Percentiles rank a stretch among this genome's conserved stretches.
Conservation (phyloP, 2,329 filamentous ascomycete genomes). For the Diaporthe caulivora region DNA sequence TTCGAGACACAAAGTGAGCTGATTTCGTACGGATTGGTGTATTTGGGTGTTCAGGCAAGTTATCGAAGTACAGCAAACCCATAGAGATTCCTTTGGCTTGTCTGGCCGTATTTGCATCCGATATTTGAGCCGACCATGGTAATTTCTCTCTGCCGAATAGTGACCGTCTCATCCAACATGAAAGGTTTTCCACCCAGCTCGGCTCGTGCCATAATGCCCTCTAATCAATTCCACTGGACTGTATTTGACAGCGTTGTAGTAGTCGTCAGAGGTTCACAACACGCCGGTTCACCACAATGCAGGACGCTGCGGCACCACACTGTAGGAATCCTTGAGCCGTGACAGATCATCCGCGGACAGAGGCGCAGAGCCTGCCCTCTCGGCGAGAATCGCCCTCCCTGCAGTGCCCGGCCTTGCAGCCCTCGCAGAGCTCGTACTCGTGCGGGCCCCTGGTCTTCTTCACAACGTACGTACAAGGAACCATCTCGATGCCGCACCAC, state of each 20-base stretch:
- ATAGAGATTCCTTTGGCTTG: background rate
- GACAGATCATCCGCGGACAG: no score
- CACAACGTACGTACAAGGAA: slow-evolving; percentile 14
- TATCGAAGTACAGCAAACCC: no score
- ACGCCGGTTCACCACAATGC: no score
- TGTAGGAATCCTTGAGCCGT: no score
- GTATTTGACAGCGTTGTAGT: background rate
- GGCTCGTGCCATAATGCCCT: fast-evolving
- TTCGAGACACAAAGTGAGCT: background rate
- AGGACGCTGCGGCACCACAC: no score
- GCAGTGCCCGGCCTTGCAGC: slow-evolving; percentile 30
- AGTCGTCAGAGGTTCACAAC: background rate
- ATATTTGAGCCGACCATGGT: no score
- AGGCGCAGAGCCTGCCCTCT: no score
- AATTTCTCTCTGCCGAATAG: background rate
- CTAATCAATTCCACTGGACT: no score
- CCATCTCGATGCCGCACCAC: slow-evolving; percentile 42
- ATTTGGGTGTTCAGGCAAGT: background rate
- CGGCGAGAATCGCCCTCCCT: background rate
- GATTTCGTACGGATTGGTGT: background rate
- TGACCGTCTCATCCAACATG: background rate
- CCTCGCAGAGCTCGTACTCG: background rate
- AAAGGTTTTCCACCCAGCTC: background rate
- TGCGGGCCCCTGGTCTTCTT: background rate
- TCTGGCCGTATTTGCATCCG: background rate